Evolutionary conservation across 2,329 filamentous ascomycete species (phyloP).

Genomic region (Diaporthe ampelina): DNA sequence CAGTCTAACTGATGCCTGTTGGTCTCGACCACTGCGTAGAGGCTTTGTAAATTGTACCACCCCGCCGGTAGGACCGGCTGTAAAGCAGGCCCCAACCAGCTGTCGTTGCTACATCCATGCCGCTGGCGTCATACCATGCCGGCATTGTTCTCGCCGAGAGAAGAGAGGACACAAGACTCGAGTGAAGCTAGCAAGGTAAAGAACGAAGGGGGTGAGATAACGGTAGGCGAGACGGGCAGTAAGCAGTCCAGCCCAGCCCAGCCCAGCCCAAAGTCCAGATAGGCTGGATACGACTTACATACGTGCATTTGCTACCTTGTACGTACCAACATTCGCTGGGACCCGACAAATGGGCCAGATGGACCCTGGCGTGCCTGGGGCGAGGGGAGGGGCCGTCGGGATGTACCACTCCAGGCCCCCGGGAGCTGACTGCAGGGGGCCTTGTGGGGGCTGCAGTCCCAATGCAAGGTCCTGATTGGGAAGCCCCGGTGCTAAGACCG

Average conservation of each 20-base stretch:
- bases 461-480: constrained; percentile 33
- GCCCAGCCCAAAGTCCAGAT: not conserved
- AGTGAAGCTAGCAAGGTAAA: not conserved
- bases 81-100: too few relatives aligned
- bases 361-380: not conserved
- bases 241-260: not conserved
- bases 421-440: constrained; percentile 1
- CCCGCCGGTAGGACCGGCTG: not conserved
- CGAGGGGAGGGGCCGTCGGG: constrained; percentile 19
- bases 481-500: constrained; percentile 20
- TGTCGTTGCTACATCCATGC: not conserved
- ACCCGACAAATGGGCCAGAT: constrained; percentile 4
- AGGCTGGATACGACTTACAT: not conserved
- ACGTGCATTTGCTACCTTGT: not conserved
- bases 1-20: not conserved
- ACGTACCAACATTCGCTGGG: not conserved
- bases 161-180: not conserved
- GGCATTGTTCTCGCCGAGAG: not conserved
- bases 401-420: constrained; percentile 26
- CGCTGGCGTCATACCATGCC: constrained; percentile 26
- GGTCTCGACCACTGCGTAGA: constrained; percentile 1
- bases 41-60: not conserved
- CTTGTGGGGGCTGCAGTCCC: constrained; percentile 9
- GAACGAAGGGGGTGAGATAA: constrained; percentile 3
- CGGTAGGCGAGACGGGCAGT: constrained; percentile 3